These are phyloP conservation scores for Saturnispora bothae DNA, from an alignment of 805 yeast genomes.

Conservation along the genomic window DNA sequence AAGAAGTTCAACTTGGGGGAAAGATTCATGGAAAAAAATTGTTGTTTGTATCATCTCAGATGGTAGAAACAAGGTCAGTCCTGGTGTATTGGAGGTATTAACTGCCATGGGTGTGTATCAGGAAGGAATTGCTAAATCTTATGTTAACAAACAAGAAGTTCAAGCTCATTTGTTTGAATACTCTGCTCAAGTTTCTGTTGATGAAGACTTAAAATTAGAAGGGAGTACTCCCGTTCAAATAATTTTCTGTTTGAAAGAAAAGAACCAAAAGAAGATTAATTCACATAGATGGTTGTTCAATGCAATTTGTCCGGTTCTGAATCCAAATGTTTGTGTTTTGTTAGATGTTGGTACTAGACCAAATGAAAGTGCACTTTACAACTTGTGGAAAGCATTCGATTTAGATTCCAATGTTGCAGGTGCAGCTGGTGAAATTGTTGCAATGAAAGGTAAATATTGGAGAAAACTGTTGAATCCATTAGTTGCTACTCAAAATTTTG, in stretches of 20 bases:
- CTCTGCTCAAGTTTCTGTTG: conserved; percentile 89
- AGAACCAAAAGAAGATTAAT: conserved; percentile 86
- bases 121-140: conserved; percentile 93
- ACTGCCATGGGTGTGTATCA: conserved; percentile 96
- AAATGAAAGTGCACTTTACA: conserved; percentile 78
- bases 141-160: conserved; percentile 84
- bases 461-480: conserved; percentile 73
- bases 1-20: conserved; percentile 87
- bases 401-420: conserved; percentile 96
- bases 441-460: conserved; percentile 90
- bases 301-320: conserved; percentile 83
- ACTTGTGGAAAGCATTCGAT: conserved; percentile 96
- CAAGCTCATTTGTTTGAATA: conserved; percentile 92
- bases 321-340: conserved; percentile 82
- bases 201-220: conserved; percentile 78
- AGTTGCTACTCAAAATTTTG: conserved; percentile 94
- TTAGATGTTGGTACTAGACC: conserved; percentile 98
- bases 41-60: conserved; percentile 88
- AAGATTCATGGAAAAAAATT: conserved; percentile 92
- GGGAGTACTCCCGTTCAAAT: conserved; percentile 95
- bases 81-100: conserved; percentile 74
- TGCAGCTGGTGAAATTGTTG: conserved; percentile 95
- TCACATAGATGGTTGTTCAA: conserved; percentile 97
- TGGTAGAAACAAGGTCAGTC: conserved; percentile 83
- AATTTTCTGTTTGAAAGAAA: conserved; percentile 84